Base-by-base conservation (phyloP, 148 eudicot genomes). In the Rhododendron ovatum region DNA sequence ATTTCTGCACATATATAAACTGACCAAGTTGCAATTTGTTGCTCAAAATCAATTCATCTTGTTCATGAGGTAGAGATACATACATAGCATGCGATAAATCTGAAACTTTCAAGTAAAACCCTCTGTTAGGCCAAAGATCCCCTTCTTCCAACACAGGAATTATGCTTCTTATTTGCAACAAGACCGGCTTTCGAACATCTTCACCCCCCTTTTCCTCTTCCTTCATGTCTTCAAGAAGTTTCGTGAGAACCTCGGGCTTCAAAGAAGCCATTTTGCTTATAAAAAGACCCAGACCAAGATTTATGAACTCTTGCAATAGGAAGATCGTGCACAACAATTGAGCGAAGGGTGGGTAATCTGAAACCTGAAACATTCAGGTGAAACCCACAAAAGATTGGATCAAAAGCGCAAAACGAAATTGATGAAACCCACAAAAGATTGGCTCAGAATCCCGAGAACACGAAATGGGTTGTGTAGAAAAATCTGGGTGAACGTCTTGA, bases 161-260 rank as follows among this genome's bases (percentile, higher is more conserved):
- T 50, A 94, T 94, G 92, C 96, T 91, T 84, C 90, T 90, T 28
- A 94, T 91, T 67, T 94, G 96, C 73, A 94, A 83, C 37, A 94
- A 84, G 2, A 83, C 90, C 20, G 92, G 91, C 80, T 88, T 90
- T 33, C 61, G 83, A 53, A 86, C 88, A 51, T 85, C 88, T 45
- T 84, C 91, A 1, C 50, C n/a, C 22, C 53, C 86, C 15, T 85
- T 77, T 65, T 80, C 88, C 11, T 90, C 89, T 20, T 35, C 28
- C 48, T 88, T 89, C 88, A 92, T 91, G 55, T 88, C 89, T 37
- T 94, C 89, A 2, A 93, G 89, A 86, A 93, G 89, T 74, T 91
- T 92, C 26, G 89, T 84, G 76, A 93, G 90, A 59, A 89, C 87
- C 51, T 91, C 93, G 67, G 92, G 69, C 61, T 88, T 90, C 87